phyloP scores from a whole-genome alignment of 352 stramenopile genomes.

The Phytophthora citrophthora region DNA sequence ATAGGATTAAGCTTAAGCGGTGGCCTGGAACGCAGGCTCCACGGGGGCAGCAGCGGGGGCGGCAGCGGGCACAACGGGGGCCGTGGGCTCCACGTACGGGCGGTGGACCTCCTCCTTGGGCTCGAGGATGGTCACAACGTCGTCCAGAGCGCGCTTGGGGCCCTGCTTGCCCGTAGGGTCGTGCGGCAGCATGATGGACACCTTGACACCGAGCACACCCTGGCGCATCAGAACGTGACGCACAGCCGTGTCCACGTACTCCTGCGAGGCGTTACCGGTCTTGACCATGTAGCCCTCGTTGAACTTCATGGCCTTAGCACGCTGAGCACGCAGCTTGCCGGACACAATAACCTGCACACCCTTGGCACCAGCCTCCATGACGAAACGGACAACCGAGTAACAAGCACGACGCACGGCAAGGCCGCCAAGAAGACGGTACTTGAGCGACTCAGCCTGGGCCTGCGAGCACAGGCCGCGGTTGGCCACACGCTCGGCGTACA shows the following conservation, averaged over 20 bases:
- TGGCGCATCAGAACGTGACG: constrained; percentile 99
- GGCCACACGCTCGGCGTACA: constrained; percentile 99
- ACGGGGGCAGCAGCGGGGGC: constrained; percentile 39
- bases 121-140: constrained; percentile 99
- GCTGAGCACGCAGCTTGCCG: constrained; percentile 98
- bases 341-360: constrained; percentile 99
- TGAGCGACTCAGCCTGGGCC: constrained; percentile 98
- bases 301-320: constrained; percentile 99
- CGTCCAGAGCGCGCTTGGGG: constrained; percentile 97
- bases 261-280: constrained; percentile 97
- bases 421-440: constrained; percentile 99
- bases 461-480: constrained; percentile 99
- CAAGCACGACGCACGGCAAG: constrained; percentile 98
- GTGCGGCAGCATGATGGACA: constrained; percentile 99
- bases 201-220: constrained; percentile 99
- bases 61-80: constrained; percentile 50
- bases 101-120: constrained; percentile 96
- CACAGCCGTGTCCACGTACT: constrained; percentile 99
- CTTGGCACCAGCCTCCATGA: constrained; percentile 99
- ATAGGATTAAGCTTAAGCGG: constrained; percentile 56
- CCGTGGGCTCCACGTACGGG: constrained; percentile 81
- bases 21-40: constrained; percentile 56
- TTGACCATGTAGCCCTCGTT: constrained; percentile 99
- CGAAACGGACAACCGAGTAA: constrained; percentile 99
- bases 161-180: constrained; percentile 97